Conservation (phyloP, 2,329 filamentous ascomycete genomes). For the Colletotrichum sp. region DNA sequence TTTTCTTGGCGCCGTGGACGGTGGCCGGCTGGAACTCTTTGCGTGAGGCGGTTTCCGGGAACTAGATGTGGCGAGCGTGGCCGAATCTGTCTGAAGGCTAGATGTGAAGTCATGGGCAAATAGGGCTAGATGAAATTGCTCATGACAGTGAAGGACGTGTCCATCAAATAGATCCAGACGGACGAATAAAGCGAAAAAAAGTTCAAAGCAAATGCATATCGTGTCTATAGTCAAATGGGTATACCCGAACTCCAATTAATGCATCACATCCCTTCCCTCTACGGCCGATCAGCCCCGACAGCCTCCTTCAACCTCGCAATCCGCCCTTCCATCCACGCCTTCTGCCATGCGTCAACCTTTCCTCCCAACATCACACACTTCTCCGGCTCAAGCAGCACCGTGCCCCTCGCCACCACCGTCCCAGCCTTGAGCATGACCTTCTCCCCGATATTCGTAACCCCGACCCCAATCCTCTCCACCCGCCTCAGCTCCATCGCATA, state of each 20-base stretch:
- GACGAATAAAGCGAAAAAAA: not conserved
- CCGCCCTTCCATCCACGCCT: constrained; percentile 74
- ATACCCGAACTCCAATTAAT: constrained; percentile 10
- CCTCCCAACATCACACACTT: constrained; percentile 81
- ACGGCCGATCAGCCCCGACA: constrained; percentile 43
- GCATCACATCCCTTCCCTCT: not conserved
- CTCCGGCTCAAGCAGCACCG: constrained; percentile 76
- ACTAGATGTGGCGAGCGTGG: not conserved
- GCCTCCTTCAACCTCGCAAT: constrained; percentile 72
- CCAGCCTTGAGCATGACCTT: constrained; percentile 78
- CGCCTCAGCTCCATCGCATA: constrained; percentile 75
- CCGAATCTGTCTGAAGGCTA: not conserved
- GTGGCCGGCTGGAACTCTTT: constrained; percentile 68
- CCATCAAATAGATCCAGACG: not conserved
- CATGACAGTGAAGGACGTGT: not conserved
- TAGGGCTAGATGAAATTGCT: not conserved
- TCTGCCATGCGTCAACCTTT: constrained; percentile 82
- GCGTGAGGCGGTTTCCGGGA: constrained; percentile 37
- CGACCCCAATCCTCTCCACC: constrained; percentile 69
- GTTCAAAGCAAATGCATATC: not conserved
- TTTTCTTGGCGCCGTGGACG: constrained; percentile 84
- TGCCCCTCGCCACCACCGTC: constrained; percentile 73
- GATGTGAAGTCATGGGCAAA: not conserved
- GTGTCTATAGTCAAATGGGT: not conserved
- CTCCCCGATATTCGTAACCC: constrained; percentile 74